phyloP scores from a whole-genome alignment of 129 eudicot species.

The Smallanthus sonchifolius region DNA sequence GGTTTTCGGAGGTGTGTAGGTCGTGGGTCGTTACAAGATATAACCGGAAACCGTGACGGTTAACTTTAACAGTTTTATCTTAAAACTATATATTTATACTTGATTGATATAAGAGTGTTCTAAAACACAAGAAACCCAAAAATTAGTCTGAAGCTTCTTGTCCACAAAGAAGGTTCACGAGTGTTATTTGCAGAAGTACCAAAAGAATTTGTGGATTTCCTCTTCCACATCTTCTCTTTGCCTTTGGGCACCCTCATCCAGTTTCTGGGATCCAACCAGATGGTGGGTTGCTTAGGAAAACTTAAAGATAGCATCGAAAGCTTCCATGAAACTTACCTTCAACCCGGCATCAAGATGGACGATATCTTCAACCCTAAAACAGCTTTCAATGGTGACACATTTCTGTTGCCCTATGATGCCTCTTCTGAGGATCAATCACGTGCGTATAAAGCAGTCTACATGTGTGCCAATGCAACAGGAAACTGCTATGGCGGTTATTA shows the following conservation, averaged over 20 bases:
- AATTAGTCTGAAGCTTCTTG: conserved; percentile 7
- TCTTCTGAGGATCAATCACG: not conserved
- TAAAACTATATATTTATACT: too few species aligned
- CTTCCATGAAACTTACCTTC: not conserved
- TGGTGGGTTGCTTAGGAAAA: conserved; percentile 15
- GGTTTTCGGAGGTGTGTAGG: too few species aligned
- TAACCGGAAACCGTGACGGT: too few species aligned
- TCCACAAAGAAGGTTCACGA: not conserved
- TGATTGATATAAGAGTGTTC: too few species aligned
- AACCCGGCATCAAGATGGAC: not conserved
- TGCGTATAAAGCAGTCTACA: not conserved
- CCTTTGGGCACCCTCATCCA: not conserved
- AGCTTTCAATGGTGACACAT: not conserved
- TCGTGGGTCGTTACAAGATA: too few species aligned
- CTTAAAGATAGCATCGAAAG: conserved; percentile 5
- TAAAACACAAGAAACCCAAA: not conserved
- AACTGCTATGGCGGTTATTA: fast-evolving
- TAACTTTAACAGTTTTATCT: too few species aligned
- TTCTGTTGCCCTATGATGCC: not conserved
- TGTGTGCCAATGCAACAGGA: not conserved
- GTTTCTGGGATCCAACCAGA: not conserved
- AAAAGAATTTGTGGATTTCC: not conserved
- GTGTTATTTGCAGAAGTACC: conserved; percentile 12
- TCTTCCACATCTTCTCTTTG: not conserved
- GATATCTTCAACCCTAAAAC: conserved; percentile 8